Percentiles rank a stretch among this genome's conserved stretches.
Conservation (phyloP, 2,329 filamentous ascomycete species). For the Arthrobotrys conoides region DNA sequence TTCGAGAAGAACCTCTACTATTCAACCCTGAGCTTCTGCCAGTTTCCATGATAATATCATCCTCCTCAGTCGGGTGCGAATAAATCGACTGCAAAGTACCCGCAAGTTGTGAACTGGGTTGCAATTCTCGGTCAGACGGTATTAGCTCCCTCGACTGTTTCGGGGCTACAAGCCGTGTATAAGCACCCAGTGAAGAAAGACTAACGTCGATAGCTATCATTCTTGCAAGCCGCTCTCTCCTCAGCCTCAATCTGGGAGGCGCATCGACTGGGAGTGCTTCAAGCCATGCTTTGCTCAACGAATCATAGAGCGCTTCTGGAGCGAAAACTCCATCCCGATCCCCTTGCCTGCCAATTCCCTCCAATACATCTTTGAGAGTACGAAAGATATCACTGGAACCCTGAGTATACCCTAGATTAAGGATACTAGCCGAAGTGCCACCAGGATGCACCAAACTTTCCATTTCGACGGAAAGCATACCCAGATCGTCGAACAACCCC, state of each 20-base stretch:
- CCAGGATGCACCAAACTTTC: not conserved
- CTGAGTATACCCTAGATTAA: slow-evolving; percentile 8
- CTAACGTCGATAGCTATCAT: slow-evolving; percentile 42
- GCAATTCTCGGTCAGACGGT: not conserved
- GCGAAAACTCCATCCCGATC: too few species aligned
- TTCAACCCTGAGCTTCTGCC: not conserved
- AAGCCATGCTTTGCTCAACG: slow-evolving; percentile 39
- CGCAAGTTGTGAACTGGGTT: not conserved
- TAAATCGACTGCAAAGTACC: not conserved
- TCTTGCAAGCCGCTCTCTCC: slow-evolving; percentile 52
- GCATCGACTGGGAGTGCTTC: slow-evolving; percentile 25
- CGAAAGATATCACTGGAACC: not conserved
- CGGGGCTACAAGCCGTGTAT: not conserved
- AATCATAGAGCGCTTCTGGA: slow-evolving; percentile 35
- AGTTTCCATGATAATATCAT: not conserved
- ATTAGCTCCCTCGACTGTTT: not conserved
- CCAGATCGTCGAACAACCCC: slow-evolving; percentile 44
- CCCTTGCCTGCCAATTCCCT: not conserved
- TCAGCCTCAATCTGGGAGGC: slow-evolving; percentile 40
- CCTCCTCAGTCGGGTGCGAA: not conserved
- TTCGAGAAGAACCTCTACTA: slow-evolving; percentile 6
- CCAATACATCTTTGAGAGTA: not conserved
- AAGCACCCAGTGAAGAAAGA: slow-evolving; percentile 44
- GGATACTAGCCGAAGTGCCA: slow-evolving; percentile 1
- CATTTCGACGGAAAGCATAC: slow-evolving; percentile 20